Evolutionary conservation across 75 land plant genomes (phyloP).

Genomic region (Selaginella moellendorffii): DNA sequence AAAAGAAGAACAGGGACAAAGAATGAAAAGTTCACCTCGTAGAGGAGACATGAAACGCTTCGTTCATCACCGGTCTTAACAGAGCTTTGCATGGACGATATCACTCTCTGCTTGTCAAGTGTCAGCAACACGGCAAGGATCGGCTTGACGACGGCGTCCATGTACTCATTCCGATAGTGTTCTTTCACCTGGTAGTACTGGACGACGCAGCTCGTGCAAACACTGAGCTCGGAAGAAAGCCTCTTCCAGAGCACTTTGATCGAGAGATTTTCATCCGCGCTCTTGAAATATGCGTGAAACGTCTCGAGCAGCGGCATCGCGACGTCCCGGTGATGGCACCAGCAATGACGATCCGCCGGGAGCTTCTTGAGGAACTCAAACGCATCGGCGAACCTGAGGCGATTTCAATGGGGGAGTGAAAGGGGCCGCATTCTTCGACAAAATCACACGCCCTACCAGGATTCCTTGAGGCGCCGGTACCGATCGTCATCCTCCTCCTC

Average conservation of each 20-base stretch:
- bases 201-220: conserved; percentile 51
- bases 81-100: conserved; percentile 39
- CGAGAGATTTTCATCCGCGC: conserved; percentile 24
- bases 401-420: not conserved
- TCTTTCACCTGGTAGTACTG: conserved; percentile 70
- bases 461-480: conserved; percentile 11
- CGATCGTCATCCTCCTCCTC: conserved; percentile 11
- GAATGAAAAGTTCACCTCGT: too few species aligned
- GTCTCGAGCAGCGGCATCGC: conserved; percentile 78
- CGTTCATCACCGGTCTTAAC: too few species aligned
- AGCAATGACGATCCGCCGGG: conserved; percentile 57
- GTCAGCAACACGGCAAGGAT: conserved; percentile 43
- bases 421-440: not conserved
- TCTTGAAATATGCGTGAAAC: conserved; percentile 42
- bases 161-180: conserved; percentile 41
- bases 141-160: conserved; percentile 37
- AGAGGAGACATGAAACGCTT: too few species aligned
- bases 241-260: conserved; percentile 62
- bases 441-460: conserved; percentile 1
- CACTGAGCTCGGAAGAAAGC: conserved; percentile 41
- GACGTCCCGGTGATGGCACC: conserved; percentile 60
- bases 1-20: not conserved
- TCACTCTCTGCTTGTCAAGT: conserved; percentile 83
- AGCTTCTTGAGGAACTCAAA: conserved; percentile 40
- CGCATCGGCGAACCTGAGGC: conserved; percentile 71